Conservation (phyloP, 768 basidiomycete genomes). For the Termitomyces sp. region DNA sequence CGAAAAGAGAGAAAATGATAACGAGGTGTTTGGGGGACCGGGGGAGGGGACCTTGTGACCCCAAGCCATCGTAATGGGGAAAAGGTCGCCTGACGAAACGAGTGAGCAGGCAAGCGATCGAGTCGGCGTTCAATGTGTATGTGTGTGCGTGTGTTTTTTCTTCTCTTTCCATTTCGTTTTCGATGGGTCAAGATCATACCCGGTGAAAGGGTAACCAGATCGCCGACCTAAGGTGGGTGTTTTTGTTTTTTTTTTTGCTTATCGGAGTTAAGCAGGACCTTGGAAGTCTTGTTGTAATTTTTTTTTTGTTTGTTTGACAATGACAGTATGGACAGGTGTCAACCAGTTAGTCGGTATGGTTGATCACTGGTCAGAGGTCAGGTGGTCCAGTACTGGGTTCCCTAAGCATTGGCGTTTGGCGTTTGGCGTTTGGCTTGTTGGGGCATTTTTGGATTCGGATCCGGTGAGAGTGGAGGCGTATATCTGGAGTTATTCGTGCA, state of each 20-base stretch:
- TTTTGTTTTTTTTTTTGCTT: not conserved
- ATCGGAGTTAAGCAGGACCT: not conserved
- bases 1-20: not conserved
- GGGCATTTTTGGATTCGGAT: not conserved
- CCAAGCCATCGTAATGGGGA: not conserved
- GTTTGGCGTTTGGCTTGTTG: not conserved
- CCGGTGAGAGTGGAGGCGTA: not conserved
- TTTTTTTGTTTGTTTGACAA: not conserved
- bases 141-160: not conserved
- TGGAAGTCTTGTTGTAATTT: not conserved
- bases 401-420: not conserved
- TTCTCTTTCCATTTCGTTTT: not conserved
- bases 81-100: not conserved
- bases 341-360: not conserved
- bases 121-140: not conserved
- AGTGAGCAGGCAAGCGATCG: not conserved
- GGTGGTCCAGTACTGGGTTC: not conserved
- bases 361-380: not conserved
- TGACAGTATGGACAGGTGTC: not conserved
- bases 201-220: too few relatives aligned
- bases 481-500: not conserved
- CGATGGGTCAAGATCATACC: not conserved
- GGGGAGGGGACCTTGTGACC: not conserved
- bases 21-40: not conserved
- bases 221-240: not conserved